Evolutionary conservation across 2,329 filamentous ascomycete genomes (phyloP).

Genomic region (Nemania sp.): DNA sequence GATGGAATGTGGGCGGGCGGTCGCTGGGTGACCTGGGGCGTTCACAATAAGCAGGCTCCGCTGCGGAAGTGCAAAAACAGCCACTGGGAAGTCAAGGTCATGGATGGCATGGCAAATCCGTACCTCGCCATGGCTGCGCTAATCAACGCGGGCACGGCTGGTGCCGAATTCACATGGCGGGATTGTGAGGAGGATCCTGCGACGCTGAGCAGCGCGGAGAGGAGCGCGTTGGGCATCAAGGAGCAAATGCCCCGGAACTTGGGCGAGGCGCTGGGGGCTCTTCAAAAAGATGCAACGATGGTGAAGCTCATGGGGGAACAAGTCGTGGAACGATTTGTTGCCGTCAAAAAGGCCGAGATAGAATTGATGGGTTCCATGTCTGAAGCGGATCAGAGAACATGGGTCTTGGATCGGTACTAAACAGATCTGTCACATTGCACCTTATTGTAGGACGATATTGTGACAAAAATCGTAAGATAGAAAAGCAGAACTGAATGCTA

Average conservation of each 20-base stretch:
- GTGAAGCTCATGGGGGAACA: constrained; percentile 49
- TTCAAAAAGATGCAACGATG: constrained; percentile 54
- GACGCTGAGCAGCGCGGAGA: constrained; percentile 49
- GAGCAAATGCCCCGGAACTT: constrained; percentile 58
- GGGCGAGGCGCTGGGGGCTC: constrained; percentile 55
- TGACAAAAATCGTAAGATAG: not conserved
- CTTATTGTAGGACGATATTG: too few species aligned
- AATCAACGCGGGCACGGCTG: constrained; percentile 61
- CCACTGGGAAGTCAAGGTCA: constrained; percentile 76
- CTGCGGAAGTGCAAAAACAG: constrained; percentile 67
- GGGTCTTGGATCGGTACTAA: constrained; percentile 69
- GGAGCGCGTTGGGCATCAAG: constrained; percentile 55
- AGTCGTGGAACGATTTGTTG: constrained; percentile 59
- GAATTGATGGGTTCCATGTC: constrained; percentile 54
- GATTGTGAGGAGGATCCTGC: constrained; percentile 62
- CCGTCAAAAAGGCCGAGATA: constrained; percentile 63
- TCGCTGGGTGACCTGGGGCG: constrained; percentile 78
- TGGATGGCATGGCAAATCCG: constrained; percentile 80
- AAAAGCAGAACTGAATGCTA: not conserved
- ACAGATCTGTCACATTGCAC: too few species aligned
- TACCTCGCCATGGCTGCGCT: constrained; percentile 70
- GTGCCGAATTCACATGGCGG: constrained; percentile 51
- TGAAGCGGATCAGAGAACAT: constrained; percentile 52
- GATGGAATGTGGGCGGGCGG: constrained; percentile 80
- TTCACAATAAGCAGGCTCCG: constrained; percentile 76